Percentiles rank a stretch among this genome's conserved stretches.
Evolutionary conservation across 2,329 filamentous ascomycete genomes (phyloP).

Genomic region (Colletotrichum karsti): DNA sequence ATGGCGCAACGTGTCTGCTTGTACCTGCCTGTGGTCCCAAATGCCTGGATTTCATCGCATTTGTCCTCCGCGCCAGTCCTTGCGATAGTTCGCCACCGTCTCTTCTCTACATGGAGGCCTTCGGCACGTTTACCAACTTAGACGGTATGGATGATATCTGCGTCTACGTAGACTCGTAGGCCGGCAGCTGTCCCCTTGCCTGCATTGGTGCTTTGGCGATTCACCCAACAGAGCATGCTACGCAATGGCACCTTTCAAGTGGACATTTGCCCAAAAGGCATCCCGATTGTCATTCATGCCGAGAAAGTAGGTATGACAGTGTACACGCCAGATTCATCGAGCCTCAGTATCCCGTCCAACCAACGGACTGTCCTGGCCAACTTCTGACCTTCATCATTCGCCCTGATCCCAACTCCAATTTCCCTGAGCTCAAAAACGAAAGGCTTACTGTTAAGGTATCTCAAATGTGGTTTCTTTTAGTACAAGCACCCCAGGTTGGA

Average conservation of each 20-base stretch:
- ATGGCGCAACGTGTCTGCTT: neutral
- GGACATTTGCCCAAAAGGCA: neutral
- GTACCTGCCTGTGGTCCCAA: neutral
- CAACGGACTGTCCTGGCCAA: no score
- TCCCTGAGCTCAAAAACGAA: constrained; percentile 28
- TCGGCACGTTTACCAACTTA: no score
- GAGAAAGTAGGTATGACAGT: neutral
- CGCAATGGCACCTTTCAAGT: neutral
- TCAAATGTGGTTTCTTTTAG: constrained; percentile 29
- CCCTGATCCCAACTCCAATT: constrained; percentile 22
- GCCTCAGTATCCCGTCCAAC: neutral
- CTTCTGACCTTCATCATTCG: neutral
- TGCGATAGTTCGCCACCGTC: no score
- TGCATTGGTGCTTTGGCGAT: no score
- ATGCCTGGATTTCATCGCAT: neutral
- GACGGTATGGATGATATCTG: no score
- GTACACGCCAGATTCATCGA: constrained; percentile 6
- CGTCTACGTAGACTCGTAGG: no score
- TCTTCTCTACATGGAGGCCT: no score
- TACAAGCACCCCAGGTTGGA: constrained; percentile 19
- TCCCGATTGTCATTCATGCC: constrained; percentile 6
- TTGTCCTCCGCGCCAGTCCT: neutral
- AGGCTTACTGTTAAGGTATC: constrained; percentile 25
- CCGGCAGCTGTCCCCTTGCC: no score
- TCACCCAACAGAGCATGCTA: neutral